Evolutionary conservation across 495 filamentous ascomycete species (phyloP), one percentile per base, ranked within the genome.

Genomic region (Lichenothelia convexa): DNA sequence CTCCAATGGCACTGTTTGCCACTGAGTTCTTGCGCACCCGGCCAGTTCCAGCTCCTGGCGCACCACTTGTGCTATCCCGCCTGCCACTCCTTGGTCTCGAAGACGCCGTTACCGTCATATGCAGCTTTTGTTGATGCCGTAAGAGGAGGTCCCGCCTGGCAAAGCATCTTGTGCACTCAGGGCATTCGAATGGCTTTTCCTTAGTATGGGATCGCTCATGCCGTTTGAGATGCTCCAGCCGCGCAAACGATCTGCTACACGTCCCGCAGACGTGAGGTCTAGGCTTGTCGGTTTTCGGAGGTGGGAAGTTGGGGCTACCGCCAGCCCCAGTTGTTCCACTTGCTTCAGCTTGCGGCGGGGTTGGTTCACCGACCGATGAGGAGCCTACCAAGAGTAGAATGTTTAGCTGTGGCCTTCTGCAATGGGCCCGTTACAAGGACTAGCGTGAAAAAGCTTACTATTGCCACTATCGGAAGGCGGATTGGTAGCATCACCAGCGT

Each of bases 151-250:
- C 89, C 40, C 89, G 71, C 22, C 89, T 73, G 21, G 89, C 89
- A 62, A 99, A 99, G 65, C 89, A 95, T 51, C 89, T 63, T 16
- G 81, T 67, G 53, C 89, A 99, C 55, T 95, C 85, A 18, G 87
- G 86, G 45, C 89, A 99, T 53, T 93, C 87, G 51, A 99, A 99
- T 2, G 89, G 89, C 63, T 97, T 97, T 55, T 99, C 89, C 54
- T 99, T 99, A 8, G 89, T 99, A 49, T 99, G 89, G 15, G 89
- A 95, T 30, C 89, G 76, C 64, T 99, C 89, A 59, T 99, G 89
- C 31, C 89, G 79, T 62, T 99, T 99, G 42, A 99, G 62, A 59
- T 99, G 89, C 60, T 99, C 89, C 46, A 99, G 59, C 39, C 89
- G 74, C 38, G 89, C 89, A 53, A 99, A 99, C 3, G 82, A 93